Base-by-base conservation (phyloP, 176 grass and related monocot species). In the Zoysia pacifica region DNA sequence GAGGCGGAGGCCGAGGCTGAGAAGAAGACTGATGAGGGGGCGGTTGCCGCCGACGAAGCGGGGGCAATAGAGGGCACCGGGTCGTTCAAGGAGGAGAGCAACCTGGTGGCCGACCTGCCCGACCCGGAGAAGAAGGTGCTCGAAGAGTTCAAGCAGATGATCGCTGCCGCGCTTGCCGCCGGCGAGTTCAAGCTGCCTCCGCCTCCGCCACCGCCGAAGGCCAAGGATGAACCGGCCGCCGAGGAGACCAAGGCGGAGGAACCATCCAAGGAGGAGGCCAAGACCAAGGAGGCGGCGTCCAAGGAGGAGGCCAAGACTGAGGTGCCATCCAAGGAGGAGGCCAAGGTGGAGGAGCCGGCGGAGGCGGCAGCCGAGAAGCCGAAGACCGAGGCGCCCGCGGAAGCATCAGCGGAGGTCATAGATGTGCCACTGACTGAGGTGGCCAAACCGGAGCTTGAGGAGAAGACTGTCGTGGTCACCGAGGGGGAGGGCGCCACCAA, bases 21-120 rank as follows among this genome's bases (percentile, higher is more conserved):
- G 66, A 69, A 78, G 55, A 77, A 82, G 69, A 73, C 59, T 12
- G 89, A 90, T 47, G 81, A 75, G 82, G 73, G 65, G 6, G 68
- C 59, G 42, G 77, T 73, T 2, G 76, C 74, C 39, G 81, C 84
- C 44, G 87, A 82, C 8, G 84, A 69, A 0, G 79, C 39, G 20
- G 88, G 72, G 6, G 60, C 72, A 8, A 80, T 91, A 5, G 75
- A 78, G 58, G 80, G 76, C 3, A 86, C 80, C 7, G 86, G 71
- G 1, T 94, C 90, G 1, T 94, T 94, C 90, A 98, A 98, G 87
- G 95, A 98, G 79, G 95, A 98, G 73, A 94, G 92, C 44, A 94
- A 94, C 76, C 78, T 97, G 10, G 92, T 97, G 4, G 88, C 86
- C 0, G 95, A 97, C 65, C 71, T 97, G 60, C 82, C 66, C 1